Evolutionary conservation across 352 stramenopile species (phyloP), one percentile per base, ranked within the genome.

Genomic region (Phytophthora pluvialis): DNA sequence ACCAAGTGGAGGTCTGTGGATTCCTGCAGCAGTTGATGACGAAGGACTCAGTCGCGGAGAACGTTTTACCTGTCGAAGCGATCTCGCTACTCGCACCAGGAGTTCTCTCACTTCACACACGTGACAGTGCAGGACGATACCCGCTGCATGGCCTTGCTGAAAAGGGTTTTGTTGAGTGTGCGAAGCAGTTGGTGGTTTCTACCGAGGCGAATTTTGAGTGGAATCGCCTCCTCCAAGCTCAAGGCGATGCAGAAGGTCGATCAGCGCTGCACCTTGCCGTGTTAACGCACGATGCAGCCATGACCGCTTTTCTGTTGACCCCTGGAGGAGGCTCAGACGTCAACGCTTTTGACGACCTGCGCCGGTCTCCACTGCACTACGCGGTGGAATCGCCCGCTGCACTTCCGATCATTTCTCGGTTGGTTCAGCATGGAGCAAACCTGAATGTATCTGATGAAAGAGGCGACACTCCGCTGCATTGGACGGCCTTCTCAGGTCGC

Each of bases 381-480:
- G 78, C 80, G 8, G 66, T 81, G 1, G 68, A 78, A 28, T 75
- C 67, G 4, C 62, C 62, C 9, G 67, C 67, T 35, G 67, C 67
- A 25, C 57, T 72, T 13, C 12, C 40, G 21, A 49, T 67, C 18
- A 70, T 70, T 33, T 50, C 52, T 53, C 63, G 59, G 8, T 33
- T 70, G 18, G n/a, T 53, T 25, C 54, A 77, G 29, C 48, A 67
- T 15, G 73, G 81, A 32, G 79, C 72, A 7, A 72, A 78, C 28
- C 15, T 85, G 25, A 86, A 89, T 54, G 53, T 72, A 9, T 60
- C 57, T 0, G 86, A 95, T 28, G 78, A 87, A 67, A 65, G 84
- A 35, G 84, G 86, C 4, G 86, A 92, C 45, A 91, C 81, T 0
- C 69, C 81, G 16, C 58, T 95, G 25, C 86, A 95, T 62, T 92